These are phyloP conservation scores for Phytophthora nicotianae DNA, from an alignment of 352 stramenopile genomes.

Conservation along the genomic window DNA sequence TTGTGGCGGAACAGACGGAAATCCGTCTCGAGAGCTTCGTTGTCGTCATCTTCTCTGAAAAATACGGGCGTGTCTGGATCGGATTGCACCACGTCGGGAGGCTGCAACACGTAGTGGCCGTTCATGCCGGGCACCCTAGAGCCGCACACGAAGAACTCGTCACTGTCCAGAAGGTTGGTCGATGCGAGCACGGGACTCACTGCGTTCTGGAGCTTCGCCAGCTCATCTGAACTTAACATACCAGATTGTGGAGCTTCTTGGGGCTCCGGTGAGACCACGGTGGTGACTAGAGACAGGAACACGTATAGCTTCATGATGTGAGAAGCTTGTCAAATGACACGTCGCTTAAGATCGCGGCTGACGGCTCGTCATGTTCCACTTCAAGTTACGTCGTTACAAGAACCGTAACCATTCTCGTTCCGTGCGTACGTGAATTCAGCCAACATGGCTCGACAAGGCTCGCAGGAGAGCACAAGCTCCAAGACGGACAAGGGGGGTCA, in stretches of 20 bases:
- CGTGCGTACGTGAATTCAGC: slow-evolving; percentile 8
- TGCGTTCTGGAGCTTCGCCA: not conserved
- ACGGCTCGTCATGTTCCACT: slow-evolving; percentile 12
- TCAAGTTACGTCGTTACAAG: slow-evolving; percentile 28
- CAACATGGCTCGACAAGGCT: slow-evolving; percentile 13
- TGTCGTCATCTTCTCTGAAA: slow-evolving; percentile 43
- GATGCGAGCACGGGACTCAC: slow-evolving; percentile 12
- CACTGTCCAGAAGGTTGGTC: slow-evolving; percentile 32
- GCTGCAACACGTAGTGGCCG: slow-evolving; percentile 52
- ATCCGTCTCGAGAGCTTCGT: slow-evolving; percentile 26
- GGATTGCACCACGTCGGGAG: slow-evolving; percentile 30
- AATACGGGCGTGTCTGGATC: slow-evolving; percentile 51
- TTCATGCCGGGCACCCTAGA: slow-evolving; percentile 55
- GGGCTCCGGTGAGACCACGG: not conserved
- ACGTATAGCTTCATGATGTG: slow-evolving; percentile 13
- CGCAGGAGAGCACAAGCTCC: not conserved
- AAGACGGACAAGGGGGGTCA: not conserved
- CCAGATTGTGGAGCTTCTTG: not conserved
- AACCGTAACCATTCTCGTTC: slow-evolving; percentile 12
- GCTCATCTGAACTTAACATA: slow-evolving; percentile 1
- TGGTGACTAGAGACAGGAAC: slow-evolving; percentile 1
- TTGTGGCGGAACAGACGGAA: slow-evolving; percentile 66
- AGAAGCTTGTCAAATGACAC: not conserved
- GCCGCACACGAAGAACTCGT: slow-evolving; percentile 63
- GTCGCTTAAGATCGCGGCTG: slow-evolving; percentile 20